These are phyloP conservation scores for Penicillium bovifimosum DNA, from an alignment of 495 filamentous ascomycete species.

Conservation along the genomic window DNA sequence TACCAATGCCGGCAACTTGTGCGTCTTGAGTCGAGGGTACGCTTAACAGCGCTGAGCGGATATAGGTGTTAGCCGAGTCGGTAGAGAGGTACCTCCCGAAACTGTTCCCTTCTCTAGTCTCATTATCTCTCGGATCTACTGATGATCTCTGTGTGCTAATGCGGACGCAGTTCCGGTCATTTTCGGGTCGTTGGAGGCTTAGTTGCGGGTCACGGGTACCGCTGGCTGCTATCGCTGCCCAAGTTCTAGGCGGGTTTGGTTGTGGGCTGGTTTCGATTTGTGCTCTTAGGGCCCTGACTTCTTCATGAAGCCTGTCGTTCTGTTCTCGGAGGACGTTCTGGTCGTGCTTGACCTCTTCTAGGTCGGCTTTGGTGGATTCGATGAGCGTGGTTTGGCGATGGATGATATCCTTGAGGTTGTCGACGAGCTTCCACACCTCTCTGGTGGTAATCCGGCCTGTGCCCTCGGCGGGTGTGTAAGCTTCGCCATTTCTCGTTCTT, in stretches of 20 bases:
- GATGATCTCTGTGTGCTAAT: slow-evolving; percentile 13
- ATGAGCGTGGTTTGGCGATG: slow-evolving; percentile 12
- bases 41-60: slow-evolving; percentile 12
- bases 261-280: slow-evolving; percentile 4
- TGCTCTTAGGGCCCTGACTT: slow-evolving; percentile 11
- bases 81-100: slow-evolving; percentile 20
- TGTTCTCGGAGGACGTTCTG: slow-evolving; percentile 14
- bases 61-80: slow-evolving; percentile 15
- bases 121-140: slow-evolving; percentile 16
- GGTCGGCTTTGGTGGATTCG: slow-evolving; percentile 4
- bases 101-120: slow-evolving; percentile 8
- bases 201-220: too few species aligned
- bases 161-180: not conserved
- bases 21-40: slow-evolving; percentile 11
- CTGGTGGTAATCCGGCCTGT: too few species aligned
- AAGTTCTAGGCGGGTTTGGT: too few species aligned
- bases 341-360: slow-evolving; percentile 19
- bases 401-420: slow-evolving; percentile 17
- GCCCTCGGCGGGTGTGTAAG: too few species aligned
- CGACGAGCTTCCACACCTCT: too few species aligned
- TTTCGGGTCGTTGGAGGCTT: too few species aligned
- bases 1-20: slow-evolving; percentile 1
- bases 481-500: too few species aligned
- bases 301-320: slow-evolving; percentile 14
- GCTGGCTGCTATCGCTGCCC: slow-evolving; percentile 3